Base-by-base conservation (phyloP, 495 filamentous ascomycete species). In the Apiosordaria backusii region DNA sequence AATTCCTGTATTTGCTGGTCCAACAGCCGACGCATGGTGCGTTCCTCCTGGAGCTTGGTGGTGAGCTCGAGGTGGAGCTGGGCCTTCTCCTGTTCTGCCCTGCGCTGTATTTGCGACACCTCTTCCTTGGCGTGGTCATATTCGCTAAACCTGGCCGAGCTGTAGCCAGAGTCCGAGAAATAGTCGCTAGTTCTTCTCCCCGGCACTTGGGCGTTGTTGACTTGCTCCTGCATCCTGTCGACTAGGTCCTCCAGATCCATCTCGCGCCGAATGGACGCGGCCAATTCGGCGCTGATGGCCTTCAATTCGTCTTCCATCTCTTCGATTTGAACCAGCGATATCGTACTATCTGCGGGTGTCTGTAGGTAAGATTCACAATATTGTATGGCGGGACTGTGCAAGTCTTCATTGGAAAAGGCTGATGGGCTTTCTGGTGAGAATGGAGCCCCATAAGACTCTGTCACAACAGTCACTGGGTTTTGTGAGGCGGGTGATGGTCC, bases 171-270 rank as follows among this genome's bases (percentile, higher is more conserved):
- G 74, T 99, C 95, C 0, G 95, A 99, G 74, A 93, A 99, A 78
- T 99, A 98, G 77, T 99, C 95, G 75, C 95, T 99, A 4, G 92
- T 97, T 61, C 94, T 86, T 74, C 89, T 88, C 66, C 87, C 89
- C 2, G 85, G 83, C n/a, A 78, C 82, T 59, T 86, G 80, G 4
- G 82, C 75, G 67, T 84, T 86, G 50, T 81, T 82, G 64, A 87
- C 84, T 70, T 96, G 93, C 40, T 86, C 78, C 76, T 97, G 92
- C 70, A 96, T 77, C 63, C 90, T 84, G 67, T 99, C 95, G 2
- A 98, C 88, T 57, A 97, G 79, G 72, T 99, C 96, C 75, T 99
- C 95, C 58, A 99, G 77, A 70, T 99, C 95, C 89, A 99, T 93
- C 81, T 99, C 95, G 68, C 95, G 87, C 65, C 90, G 86, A 71